These are phyloP conservation scores for Globisporangium polare DNA, from an alignment of 352 stramenopile genomes.

Conservation along the genomic window DNA sequence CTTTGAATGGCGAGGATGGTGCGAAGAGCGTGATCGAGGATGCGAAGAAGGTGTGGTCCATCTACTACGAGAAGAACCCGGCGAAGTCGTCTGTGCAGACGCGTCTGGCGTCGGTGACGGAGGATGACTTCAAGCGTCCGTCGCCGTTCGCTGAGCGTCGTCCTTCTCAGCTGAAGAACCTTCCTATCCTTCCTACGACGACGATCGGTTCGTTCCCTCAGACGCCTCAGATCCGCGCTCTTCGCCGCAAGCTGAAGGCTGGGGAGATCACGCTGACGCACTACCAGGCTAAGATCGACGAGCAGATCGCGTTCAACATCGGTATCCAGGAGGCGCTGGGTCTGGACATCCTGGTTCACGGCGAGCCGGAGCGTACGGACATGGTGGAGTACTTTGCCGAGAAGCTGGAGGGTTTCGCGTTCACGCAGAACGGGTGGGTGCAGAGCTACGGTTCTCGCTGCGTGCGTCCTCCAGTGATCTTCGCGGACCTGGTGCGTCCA, in stretches of 20 bases:
- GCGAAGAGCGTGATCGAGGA: slow-evolving; percentile 47
- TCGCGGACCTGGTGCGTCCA: slow-evolving; percentile 81
- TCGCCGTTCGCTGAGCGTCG: slow-evolving; percentile 79
- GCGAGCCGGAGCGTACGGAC: slow-evolving; percentile 91
- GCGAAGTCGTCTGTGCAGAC: slow-evolving; percentile 61
- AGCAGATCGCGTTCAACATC: slow-evolving; percentile 92
- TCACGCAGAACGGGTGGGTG: slow-evolving; percentile 92
- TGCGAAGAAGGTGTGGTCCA: slow-evolving; percentile 55
- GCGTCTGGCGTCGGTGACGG: slow-evolving; percentile 52
- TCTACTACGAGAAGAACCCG: slow-evolving; percentile 85
- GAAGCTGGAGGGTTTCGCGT: slow-evolving; percentile 90
- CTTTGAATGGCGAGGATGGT: slow-evolving; percentile 50
- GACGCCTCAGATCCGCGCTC: slow-evolving; percentile 82
- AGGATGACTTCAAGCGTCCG: slow-evolving; percentile 76
- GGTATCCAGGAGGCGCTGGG: slow-evolving; percentile 89
- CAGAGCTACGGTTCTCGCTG: slow-evolving; percentile 92
- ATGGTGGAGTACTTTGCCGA: slow-evolving; percentile 96
- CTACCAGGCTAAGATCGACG: slow-evolving; percentile 87
- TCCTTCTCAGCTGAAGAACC: slow-evolving; percentile 55
- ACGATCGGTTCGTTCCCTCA: slow-evolving; percentile 95
- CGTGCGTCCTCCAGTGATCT: slow-evolving; percentile 91
- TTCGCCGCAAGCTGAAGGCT: slow-evolving; percentile 78
- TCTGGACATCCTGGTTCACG: slow-evolving; percentile 93
- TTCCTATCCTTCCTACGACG: slow-evolving; percentile 89
- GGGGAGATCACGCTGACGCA: slow-evolving; percentile 68